phyloP scores from a whole-genome alignment of 2,329 filamentous ascomycete genomes.

The Cytospora schulzeri region DNA sequence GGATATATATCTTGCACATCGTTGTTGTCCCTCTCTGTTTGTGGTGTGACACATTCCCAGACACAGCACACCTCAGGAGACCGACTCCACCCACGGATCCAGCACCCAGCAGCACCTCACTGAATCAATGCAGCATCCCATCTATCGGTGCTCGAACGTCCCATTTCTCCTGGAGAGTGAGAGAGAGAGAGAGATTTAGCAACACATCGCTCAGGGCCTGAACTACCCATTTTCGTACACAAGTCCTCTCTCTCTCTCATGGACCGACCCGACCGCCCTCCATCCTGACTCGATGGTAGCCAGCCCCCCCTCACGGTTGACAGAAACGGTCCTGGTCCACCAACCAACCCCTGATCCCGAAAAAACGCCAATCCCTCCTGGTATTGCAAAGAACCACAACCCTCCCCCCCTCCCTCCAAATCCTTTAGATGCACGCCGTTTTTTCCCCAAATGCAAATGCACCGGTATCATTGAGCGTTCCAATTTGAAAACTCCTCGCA shows the following conservation, averaged over 20 bases:
- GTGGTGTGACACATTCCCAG: not conserved
- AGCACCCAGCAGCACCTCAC: not conserved
- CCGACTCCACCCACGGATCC: not conserved
- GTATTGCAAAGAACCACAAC: not conserved
- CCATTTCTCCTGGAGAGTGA: not conserved
- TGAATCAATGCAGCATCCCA: not conserved
- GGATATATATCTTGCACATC: not conserved
- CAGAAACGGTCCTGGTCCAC: not conserved
- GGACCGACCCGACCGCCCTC: not conserved
- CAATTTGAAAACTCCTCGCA: not conserved
- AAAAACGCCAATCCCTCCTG: not conserved
- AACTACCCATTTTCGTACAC: not conserved
- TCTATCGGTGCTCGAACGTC: not conserved
- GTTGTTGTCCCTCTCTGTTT: not conserved
- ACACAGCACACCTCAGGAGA: not conserved
- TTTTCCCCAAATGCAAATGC: slow-evolving; percentile 8
- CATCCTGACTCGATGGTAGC: not conserved
- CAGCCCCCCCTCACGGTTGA: not conserved
- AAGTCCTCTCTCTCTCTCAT: not conserved
- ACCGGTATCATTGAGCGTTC: slow-evolving; percentile 6
- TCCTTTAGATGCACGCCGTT: not conserved
- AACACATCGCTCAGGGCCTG: not conserved
- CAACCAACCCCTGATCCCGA: not conserved
- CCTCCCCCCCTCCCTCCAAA: not conserved
- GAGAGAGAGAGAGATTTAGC: not conserved